Conservation (phyloP, 73 alveolate genomes). For the Paraurostyla sp. region DNA sequence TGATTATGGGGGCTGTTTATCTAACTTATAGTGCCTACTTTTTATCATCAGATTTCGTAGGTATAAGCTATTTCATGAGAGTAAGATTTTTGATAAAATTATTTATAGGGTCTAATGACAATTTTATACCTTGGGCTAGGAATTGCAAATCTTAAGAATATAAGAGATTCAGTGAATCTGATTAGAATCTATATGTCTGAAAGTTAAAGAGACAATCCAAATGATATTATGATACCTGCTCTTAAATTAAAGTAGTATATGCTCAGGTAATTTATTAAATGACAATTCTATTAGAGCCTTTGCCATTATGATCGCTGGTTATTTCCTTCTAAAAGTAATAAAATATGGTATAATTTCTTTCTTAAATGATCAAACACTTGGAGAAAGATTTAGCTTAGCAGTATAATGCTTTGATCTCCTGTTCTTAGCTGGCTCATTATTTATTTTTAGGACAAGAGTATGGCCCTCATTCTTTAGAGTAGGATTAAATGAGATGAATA, state of each 20-base stretch:
- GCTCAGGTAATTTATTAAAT: neutral
- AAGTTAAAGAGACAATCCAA: constrained; percentile 23
- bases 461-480: constrained; percentile 40
- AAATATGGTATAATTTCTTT: constrained; percentile 21
- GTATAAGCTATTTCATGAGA: constrained; percentile 26
- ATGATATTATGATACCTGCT: constrained; percentile 38
- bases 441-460: constrained; percentile 25
- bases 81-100: neutral
- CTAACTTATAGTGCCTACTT: constrained; percentile 69
- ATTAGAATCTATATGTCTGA: neutral
- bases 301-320: neutral
- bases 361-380: neutral
- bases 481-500: constrained; percentile 5
- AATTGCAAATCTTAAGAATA: neutral
- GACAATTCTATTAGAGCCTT: neutral
- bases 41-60: constrained; percentile 39
- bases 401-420: neutral
- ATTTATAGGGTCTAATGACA: constrained; percentile 1
- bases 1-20: constrained; percentile 71
- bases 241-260: neutral
- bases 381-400: neutral
- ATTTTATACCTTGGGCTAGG: constrained; percentile 15
- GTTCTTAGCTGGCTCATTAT: neutral
- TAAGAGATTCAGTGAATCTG: neutral
- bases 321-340: neutral